Evolutionary conservation across 2,329 filamentous ascomycete genomes (phyloP), one percentile per base, ranked within the genome.

Genomic region (Phialophora chinensis): DNA sequence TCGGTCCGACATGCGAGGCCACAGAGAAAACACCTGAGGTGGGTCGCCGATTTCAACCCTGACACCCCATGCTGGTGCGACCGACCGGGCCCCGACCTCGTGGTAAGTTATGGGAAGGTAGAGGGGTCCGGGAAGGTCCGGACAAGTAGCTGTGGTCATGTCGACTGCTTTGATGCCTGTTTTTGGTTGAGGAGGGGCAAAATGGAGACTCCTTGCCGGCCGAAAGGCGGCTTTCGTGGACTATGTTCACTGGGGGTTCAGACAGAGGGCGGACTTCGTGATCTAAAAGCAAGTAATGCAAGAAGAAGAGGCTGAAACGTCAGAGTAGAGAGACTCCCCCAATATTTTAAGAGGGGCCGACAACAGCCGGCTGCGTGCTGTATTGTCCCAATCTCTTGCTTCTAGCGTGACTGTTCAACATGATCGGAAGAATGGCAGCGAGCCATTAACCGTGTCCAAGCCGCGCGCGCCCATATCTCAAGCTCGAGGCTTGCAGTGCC

Each of bases 31-130:
- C 8, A 25, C n/a, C 29, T 56, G 53, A 20, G 17, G 4, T 20
- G 57, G 63, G 17, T 42, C 38, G n/a, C 63, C 63, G 17, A 65
- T 11, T 8, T 35, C 47, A 8, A 61, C 7, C 27, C 11, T 23
- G n/a, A 61, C 44, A 35, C 63, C 63, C 63, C 49, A 56, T 23
- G 63, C 57, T 5, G 49, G 50, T 27, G 63, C 63, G 25, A 20
- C 35, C 14, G 33, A 47, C 20, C 27, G 50, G 20, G 23, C 20
- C 10, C 49, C 25, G 8, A 52, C 49, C 20, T 52, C 12, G 23
- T 52, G 12, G 23, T 52, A 52, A 29, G 20, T 29, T 5, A 52
- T 52, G 20, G 49, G 49, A 29, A 52, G 49, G 20, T 25, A 52
- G 49, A 52, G 49, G 12, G 49, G 49, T 52, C 4, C 20, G 49